Evolutionary conservation across 495 filamentous ascomycete species (phyloP).

Genomic region (Amorphotheca resinae): DNA sequence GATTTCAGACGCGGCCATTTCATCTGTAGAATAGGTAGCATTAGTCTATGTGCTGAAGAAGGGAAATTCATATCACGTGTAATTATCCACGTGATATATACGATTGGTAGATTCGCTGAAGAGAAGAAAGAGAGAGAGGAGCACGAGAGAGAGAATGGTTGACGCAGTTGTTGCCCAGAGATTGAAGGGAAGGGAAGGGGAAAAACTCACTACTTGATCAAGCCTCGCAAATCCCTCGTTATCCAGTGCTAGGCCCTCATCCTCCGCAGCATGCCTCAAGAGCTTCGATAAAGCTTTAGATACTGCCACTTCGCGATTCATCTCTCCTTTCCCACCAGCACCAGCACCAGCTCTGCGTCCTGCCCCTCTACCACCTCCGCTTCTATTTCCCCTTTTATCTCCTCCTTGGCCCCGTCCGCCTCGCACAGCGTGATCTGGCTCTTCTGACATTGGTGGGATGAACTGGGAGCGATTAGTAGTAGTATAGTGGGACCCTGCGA

Average conservation of each 20-base stretch:
- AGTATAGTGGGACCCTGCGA: background rate
- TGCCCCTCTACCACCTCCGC: conserved; percentile 4
- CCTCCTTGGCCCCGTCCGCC: background rate
- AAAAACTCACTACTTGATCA: conserved; percentile 56
- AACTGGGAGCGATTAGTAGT: background rate
- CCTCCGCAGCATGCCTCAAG: conserved; percentile 71
- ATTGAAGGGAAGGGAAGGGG: background rate
- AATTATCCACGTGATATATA: no score
- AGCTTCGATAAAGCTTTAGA: conserved; percentile 73
- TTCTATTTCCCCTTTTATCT: conserved; percentile 1
- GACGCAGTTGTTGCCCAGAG: no score
- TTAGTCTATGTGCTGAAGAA: background rate
- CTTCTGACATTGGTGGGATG: conserved; percentile 7
- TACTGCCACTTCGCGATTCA: conserved; percentile 47
- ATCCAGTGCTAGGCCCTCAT: conserved; percentile 65
- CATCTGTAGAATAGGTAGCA: conserved; percentile 10
- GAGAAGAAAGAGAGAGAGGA: no score
- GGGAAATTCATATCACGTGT: background rate
- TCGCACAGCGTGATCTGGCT: conserved; percentile 5
- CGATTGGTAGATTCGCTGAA: no score
- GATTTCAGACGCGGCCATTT: conserved; percentile 44
- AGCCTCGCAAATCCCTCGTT: conserved; percentile 70
- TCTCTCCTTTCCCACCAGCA: conserved; percentile 19
- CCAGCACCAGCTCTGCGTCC: conserved; percentile 25
- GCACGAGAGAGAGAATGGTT: background rate